Evolutionary conservation across 495 filamentous ascomycete genomes (phyloP).

Genomic region (Podospora pseudoanserina): DNA sequence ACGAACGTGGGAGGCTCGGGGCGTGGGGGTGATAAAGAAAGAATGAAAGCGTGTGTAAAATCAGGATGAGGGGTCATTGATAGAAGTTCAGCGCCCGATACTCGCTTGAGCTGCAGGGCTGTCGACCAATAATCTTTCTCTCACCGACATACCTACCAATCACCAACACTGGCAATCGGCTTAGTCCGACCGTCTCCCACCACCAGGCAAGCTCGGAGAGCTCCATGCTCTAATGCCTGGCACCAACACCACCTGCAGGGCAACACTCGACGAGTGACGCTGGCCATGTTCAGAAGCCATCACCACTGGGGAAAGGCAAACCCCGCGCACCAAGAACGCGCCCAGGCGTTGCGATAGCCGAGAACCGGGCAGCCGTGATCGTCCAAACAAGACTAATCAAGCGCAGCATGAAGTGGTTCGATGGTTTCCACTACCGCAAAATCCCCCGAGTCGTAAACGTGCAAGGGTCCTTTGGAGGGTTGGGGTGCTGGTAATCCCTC

Average conservation of each 20-base stretch:
- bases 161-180: neutral
- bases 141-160: slow-evolving; percentile 7
- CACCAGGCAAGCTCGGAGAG: neutral
- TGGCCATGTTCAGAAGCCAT: neutral
- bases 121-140: slow-evolving; percentile 4
- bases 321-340: neutral
- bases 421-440: neutral
- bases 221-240: neutral
- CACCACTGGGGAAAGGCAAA: neutral
- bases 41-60: slow-evolving; percentile 3
- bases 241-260: neutral
- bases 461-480: neutral
- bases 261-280: neutral
- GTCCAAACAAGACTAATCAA: neutral
- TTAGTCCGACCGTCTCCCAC: neutral
- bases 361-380: neutral
- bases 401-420: neutral
- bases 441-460: neutral
- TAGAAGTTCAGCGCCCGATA: neutral
- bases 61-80: slow-evolving; percentile 8
- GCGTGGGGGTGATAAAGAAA: slow-evolving; percentile 5
- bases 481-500: neutral
- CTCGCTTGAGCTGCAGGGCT: slow-evolving; percentile 12
- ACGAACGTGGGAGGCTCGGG: slow-evolving; percentile 8
- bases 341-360: neutral